Percentiles rank a stretch among this genome's conserved stretches.
Evolutionary conservation across 352 stramenopile genomes (phyloP).

Genomic region (Nothophytophthora sp.): DNA sequence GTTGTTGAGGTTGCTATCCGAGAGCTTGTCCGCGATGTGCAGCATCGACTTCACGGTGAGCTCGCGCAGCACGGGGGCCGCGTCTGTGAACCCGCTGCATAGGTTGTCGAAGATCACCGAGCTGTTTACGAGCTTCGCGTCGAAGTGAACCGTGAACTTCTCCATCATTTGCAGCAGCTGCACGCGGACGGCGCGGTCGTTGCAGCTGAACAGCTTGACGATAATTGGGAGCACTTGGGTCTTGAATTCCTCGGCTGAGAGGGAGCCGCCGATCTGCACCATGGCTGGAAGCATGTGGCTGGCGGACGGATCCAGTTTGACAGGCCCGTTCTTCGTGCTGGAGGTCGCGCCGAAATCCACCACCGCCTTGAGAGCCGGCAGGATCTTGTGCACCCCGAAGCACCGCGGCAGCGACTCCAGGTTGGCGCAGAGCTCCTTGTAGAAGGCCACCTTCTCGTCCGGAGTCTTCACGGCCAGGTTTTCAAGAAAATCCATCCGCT

Average conservation of each 20-base stretch:
- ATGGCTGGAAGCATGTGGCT: constrained; percentile 89
- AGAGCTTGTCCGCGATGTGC: constrained; percentile 90
- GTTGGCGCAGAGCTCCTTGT: constrained; percentile 91
- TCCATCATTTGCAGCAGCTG: constrained; percentile 93
- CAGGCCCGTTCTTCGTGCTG: constrained; percentile 52
- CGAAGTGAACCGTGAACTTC: constrained; percentile 87
- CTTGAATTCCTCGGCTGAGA: constrained; percentile 87
- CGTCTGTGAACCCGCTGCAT: constrained; percentile 91
- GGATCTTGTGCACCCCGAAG: constrained; percentile 87
- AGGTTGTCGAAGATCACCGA: constrained; percentile 90
- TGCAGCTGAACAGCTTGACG: constrained; percentile 91
- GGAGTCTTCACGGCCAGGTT: constrained; percentile 93
- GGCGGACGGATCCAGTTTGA: constrained; percentile 84
- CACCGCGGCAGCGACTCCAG: constrained; percentile 60
- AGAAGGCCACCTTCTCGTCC: constrained; percentile 94
- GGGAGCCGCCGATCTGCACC: constrained; percentile 81
- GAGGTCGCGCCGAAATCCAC: constrained; percentile 76
- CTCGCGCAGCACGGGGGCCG: constrained; percentile 84
- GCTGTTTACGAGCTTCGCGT: constrained; percentile 91
- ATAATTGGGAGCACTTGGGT: constrained; percentile 88
- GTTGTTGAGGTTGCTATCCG: constrained; percentile 90
- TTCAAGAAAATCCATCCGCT: constrained; percentile 93
- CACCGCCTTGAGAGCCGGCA: constrained; percentile 80
- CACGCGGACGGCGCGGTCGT: constrained; percentile 89
- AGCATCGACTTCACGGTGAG: constrained; percentile 94